Percentiles rank a stretch among this genome's conserved stretches.
Evolutionary conservation across 495 filamentous ascomycete genomes (phyloP).

Genomic region (Xylaria bambusicola): DNA sequence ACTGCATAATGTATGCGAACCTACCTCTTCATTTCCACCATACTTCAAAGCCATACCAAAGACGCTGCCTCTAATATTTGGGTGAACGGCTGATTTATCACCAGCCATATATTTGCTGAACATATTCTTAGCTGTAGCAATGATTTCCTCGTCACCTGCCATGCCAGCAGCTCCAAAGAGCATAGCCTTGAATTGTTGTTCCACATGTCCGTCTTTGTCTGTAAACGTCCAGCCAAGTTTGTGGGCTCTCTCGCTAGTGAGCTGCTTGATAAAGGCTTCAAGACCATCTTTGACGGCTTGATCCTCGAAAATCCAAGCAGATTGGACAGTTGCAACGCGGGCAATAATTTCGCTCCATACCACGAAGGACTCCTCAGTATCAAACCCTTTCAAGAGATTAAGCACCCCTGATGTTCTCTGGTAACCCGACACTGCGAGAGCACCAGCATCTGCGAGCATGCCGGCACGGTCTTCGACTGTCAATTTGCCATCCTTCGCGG

Average conservation of each 20-base stretch:
- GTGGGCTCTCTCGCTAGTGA: constrained; percentile 77
- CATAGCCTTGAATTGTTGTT: constrained; percentile 81
- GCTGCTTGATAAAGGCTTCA: constrained; percentile 74
- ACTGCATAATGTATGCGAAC: constrained; percentile 21
- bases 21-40: constrained; percentile 71
- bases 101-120: constrained; percentile 68
- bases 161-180: constrained; percentile 68
- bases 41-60: constrained; percentile 72
- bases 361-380: constrained; percentile 81
- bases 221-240: constrained; percentile 86
- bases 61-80: constrained; percentile 69
- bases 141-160: constrained; percentile 63
- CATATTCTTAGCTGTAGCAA: constrained; percentile 69
- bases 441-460: constrained; percentile 94
- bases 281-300: constrained; percentile 69
- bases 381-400: constrained; percentile 81
- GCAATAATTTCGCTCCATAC: constrained; percentile 92
- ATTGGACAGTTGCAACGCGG: constrained; percentile 71
- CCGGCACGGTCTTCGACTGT: constrained; percentile 92
- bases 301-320: constrained; percentile 89
- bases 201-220: constrained; percentile 79
- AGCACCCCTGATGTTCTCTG: constrained; percentile 90
- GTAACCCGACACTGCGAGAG: constrained; percentile 85
- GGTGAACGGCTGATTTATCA: constrained; percentile 70
- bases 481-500: constrained; percentile 81